Percentiles rank a stretch among this genome's conserved stretches.
Evolutionary conservation across 352 stramenopile genomes (phyloP).

Genomic region (Pythium phragmiticola): DNA sequence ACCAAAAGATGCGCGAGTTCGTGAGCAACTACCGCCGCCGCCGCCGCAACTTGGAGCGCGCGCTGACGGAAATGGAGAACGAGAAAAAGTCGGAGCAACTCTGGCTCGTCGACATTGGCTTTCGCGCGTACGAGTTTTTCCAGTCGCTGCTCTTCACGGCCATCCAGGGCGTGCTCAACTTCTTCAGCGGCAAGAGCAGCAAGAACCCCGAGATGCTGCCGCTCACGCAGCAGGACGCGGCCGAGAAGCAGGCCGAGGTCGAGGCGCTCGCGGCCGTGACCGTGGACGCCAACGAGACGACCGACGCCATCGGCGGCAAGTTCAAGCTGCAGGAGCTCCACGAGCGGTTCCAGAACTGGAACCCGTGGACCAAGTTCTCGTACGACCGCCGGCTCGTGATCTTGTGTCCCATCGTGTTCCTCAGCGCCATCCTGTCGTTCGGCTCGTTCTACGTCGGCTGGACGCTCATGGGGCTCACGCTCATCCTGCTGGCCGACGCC

Average conservation of each 20-base stretch:
- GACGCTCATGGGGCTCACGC: conserved; percentile 78
- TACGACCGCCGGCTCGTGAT: conserved; percentile 64
- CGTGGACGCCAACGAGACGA: conserved; percentile 53
- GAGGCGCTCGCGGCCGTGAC: conserved; percentile 21
- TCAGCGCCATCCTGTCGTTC: conserved; percentile 85
- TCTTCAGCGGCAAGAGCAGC: conserved; percentile 10
- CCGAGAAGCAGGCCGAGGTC: conserved; percentile 27
- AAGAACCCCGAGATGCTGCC: conserved; percentile 21
- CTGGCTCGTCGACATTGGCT: conserved; percentile 84
- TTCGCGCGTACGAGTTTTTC: conserved; percentile 74
- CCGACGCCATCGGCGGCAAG: conserved; percentile 61
- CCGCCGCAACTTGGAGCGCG: conserved; percentile 70
- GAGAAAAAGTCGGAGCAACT: conserved; percentile 82
- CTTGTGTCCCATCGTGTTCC: conserved; percentile 60
- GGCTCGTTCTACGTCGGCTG: conserved; percentile 76
- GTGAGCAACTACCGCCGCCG: conserved; percentile 84
- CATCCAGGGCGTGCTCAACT: conserved; percentile 30
- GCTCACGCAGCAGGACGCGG: conserved; percentile 23
- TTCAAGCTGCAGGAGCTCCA: conserved; percentile 46
- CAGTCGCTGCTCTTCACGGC: conserved; percentile 58
- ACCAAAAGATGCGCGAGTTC: conserved; percentile 87
- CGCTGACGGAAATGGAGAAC: conserved; percentile 69
- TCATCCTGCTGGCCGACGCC: conserved; percentile 74
- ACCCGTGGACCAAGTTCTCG: conserved; percentile 82
- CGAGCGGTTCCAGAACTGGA: conserved; percentile 47